Base-by-base conservation (phyloP, 1,139 yeast genomes). In the Suhomyces bokatorum region DNA sequence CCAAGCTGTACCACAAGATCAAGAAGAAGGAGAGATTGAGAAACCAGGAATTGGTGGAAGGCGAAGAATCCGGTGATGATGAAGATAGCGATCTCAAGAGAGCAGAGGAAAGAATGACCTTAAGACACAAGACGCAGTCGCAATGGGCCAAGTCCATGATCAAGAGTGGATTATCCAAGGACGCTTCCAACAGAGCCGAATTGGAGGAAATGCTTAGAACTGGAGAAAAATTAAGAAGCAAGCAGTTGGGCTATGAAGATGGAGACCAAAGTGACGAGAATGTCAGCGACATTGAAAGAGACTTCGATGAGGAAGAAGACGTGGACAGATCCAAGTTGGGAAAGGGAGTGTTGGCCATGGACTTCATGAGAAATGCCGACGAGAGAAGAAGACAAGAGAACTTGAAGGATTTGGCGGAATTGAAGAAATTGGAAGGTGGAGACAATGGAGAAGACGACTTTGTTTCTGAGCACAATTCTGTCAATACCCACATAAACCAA, bases 71-170 rank as follows among this genome's bases (percentile, higher is more conserved):
- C 45, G 80, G n/a, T n/a, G n/a, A 72, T 44, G 78, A 70, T 30
- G 89, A 83, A 53, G 95, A 85, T 50, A 83, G 80, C 44, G 89
- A 84, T 55, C 66, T 77, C 56, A 78, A 77, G 51, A 77, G 98
- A 49, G 98, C 98, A 1, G 79, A 81, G 54, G 98, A 93, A 65
- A 80, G 99, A 66, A 95, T 95, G 96, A 75, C 87, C 5, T 74
- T 90, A 55, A 87, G 87, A 59, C 98, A 91, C 69, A 90, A 88
- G 63, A 87, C 91, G 36, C 87, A 87, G 44, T 81, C 89, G 7
- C 81, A 82, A 60, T 91, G 98, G 97, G 97, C 98, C 13, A 83
- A 83, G 63, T 81, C 88, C 39, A 83, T 91, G 91, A 82, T 91
- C 43, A 86, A 85, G 55, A 87, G 91, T 57, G 98, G 97, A 9